Evolutionary conservation across 1,284 basidiomycete species (phyloP), one percentile per base, ranked within the genome.

Genomic region (Inonotus hispidus): DNA sequence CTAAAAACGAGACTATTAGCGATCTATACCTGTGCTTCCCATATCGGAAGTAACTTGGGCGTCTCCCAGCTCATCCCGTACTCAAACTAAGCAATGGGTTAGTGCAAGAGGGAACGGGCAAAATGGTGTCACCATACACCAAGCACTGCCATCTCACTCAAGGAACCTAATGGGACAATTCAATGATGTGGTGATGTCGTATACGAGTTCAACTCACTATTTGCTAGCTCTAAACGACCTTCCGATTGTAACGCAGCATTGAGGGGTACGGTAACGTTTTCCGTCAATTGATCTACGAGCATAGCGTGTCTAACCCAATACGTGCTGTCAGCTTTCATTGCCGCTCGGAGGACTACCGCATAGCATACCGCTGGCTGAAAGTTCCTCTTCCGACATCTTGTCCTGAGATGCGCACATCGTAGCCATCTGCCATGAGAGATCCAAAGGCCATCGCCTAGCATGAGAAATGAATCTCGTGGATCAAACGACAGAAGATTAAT

Each of bases 381-480:
- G 92, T 95, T 1, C 93, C 93, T 41, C 93, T 73, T 0, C 93
- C 93, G 0, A 93, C 92, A 69, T 95, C 93, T 71, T 96, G 93
- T 2, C 93, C 93, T 7, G 90, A 92, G 46, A 95, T 90, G 14
- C 93, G 82, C 14, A 95, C 80, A 69, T 95, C 87, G 64, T 77
- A 82, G 1, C 90, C 91, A 60, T 92, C 88, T 10, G 82, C 72
- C 82, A 95, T 82, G 41, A 95, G 77, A 0, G 90, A 84, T 0
- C 93, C 93, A 68, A 93, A 92, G 0, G 92, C 93, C 73, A 95
- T 75, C 0, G 92, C 88, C 84, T 88, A 54, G 43, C 1, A 7
- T 4, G 19, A 27, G n/a, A 6, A 7, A 53, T 37, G 50, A 47
- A 37, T 11, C 37, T 47, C 25, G n/a, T 39, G 27, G n/a, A 35